A percentile compares a stretch with the other conserved stretches of the same genome.
Conservation (phyloP, 2,329 filamentous ascomycete species). For the Aspergillus sp. region DNA sequence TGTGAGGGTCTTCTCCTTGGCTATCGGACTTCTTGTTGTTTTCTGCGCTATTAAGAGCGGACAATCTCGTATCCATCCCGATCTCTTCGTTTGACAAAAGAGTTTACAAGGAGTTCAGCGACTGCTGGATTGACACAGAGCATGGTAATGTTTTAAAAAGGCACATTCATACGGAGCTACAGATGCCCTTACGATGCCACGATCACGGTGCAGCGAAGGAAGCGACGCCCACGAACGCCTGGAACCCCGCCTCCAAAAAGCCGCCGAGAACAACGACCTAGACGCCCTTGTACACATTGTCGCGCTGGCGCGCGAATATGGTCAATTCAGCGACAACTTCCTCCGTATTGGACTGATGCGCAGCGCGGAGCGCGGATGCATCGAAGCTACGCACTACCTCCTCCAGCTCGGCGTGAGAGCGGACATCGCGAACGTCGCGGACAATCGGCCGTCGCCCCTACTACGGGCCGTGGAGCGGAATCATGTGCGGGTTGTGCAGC, state of each 20-base stretch:
- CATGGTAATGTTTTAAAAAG: too few species aligned
- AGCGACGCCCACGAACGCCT: slow-evolving; percentile 32
- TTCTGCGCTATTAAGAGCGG: too few species aligned
- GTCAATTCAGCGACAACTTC: slow-evolving; percentile 31
- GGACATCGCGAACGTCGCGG: slow-evolving; percentile 17
- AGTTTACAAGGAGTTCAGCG: too few species aligned
- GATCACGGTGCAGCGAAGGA: slow-evolving; percentile 24
- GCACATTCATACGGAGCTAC: too few species aligned
- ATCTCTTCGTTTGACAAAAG: too few species aligned
- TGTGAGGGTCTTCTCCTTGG: too few species aligned
- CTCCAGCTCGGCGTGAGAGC: slow-evolving; percentile 32
- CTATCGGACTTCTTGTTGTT: too few species aligned
- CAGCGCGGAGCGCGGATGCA: slow-evolving; percentile 31
- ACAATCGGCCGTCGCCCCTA: slow-evolving; percentile 26
- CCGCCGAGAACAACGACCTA: slow-evolving; percentile 31
- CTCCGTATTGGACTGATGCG: slow-evolving; percentile 35
- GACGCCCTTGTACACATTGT: slow-evolving; percentile 25
- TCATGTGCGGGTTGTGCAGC: slow-evolving; percentile 36
- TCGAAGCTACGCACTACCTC: slow-evolving; percentile 26
- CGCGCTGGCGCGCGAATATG: slow-evolving; percentile 24
- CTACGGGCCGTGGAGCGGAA: slow-evolving; percentile 33
- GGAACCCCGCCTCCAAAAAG: slow-evolving; percentile 35
- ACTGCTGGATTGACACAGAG: too few species aligned
- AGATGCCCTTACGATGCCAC: slow-evolving; percentile 13
- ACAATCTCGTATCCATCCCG: too few species aligned